Evolutionary conservation across 164 flowering plant species (phyloP), one percentile per base, ranked within the genome.

Genomic region (Nelumbo lutea): DNA sequence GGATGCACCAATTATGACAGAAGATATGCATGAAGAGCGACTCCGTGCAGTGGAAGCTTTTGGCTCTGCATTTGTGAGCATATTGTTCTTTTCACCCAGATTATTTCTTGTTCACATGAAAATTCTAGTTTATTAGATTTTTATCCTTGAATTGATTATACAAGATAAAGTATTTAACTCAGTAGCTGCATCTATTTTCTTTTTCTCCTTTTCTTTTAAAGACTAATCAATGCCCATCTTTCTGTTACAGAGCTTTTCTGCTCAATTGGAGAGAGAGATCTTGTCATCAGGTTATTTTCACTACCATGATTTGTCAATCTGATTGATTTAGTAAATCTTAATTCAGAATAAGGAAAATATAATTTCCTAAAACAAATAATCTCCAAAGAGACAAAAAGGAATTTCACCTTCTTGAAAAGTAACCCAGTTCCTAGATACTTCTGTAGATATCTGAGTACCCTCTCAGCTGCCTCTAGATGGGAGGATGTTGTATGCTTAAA

Each of bases 21-120:
- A 96, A 80, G 99, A 96, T 78, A 96, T 96, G 98, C 98, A 96
- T 79, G 98, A 96, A 83, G 99, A 96, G 68, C 82, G 98, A 67
- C 84, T 96, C 3, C 90, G 74, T 51, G 95, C 96, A 65, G 87
- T 89, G 68, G 90, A 88, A 80, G 91, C 90, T 46, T 81, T 86
- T 61, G 90, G 93, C 46, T 82, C 79, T 80, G 79, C 96, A 68
- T 82, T 85, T 82, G 99, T 96, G 84, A 88, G 99, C 65, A 70
- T 51, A 27, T 53, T 61, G 11, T 65, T 46, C 27, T 42, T 47
- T 9, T 55, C 52, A 2, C 45, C 42, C 58, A 41, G 8, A 60
- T 10, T 46, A 42, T 39, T 55, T 60, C 59, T 48, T 42, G 14
- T 40, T 59, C 39, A 8, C 61, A 59, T 46, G 53, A 9, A 27